A percentile compares a stretch with the other conserved stretches of the same genome.
These are phyloP conservation scores for Monosporascus sp. DNA, from an alignment of 2,329 filamentous ascomycete genomes.

Conservation along the genomic window DNA sequence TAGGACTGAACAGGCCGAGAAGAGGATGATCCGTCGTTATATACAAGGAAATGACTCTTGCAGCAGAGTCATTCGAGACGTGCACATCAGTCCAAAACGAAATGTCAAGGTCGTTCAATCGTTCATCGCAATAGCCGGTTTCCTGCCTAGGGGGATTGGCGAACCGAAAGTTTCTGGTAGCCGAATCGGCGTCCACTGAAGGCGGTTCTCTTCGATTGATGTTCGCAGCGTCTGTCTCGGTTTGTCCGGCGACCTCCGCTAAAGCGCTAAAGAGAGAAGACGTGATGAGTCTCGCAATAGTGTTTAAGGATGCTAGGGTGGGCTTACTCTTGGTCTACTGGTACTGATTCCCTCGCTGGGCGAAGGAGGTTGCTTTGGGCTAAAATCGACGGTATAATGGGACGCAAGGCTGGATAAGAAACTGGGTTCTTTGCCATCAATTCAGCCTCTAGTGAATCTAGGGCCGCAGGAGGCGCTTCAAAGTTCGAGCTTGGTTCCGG, in stretches of 20 bases:
- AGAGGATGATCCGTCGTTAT: slow-evolving; percentile 33
- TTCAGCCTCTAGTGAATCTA: slow-evolving; percentile 13
- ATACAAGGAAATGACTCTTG: slow-evolving; percentile 29
- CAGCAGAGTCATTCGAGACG: slow-evolving; percentile 24
- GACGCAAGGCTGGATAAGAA: slow-evolving; percentile 13
- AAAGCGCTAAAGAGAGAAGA: background rate
- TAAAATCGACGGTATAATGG: slow-evolving; percentile 5
- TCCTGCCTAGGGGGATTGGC: slow-evolving; percentile 1
- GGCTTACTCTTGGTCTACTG: background rate
- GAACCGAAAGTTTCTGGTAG: slow-evolving; percentile 5
- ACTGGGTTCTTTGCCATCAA: slow-evolving; percentile 19
- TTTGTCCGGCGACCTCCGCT: background rate
- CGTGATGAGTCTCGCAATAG: background rate
- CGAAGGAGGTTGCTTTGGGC: slow-evolving; percentile 4
- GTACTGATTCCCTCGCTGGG: slow-evolving; percentile 2
- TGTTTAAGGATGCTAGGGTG: background rate
- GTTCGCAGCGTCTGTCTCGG: background rate
- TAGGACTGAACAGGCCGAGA: slow-evolving; percentile 28
- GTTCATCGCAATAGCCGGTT: slow-evolving; percentile 20
- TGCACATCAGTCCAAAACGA: slow-evolving; percentile 29
- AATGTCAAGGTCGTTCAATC: slow-evolving; percentile 23
- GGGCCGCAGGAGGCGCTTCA: background rate
- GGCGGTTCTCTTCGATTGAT: background rate
- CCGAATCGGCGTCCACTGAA: background rate
- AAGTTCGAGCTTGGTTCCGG: background rate